Conservation (phyloP, 2,329 filamentous ascomycete genomes). For the Malbranchea cinnamomea region DNA sequence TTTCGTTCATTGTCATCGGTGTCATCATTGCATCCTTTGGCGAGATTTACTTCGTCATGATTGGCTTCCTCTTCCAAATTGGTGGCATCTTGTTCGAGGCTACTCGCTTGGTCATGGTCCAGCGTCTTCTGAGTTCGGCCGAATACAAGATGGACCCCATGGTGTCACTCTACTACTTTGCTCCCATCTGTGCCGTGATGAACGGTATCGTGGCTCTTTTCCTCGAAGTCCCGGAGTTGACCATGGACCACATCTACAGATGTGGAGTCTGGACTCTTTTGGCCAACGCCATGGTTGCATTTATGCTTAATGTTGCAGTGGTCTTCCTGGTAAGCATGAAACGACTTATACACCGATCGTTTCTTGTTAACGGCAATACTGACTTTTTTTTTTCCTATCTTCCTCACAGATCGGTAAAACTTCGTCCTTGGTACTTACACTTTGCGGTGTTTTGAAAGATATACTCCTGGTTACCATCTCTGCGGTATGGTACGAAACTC, state of each 20-base stretch:
- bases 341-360: background rate
- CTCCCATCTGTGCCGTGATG: conserved; percentile 68
- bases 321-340: conserved; percentile 58
- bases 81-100: conserved; percentile 70
- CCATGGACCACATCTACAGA: conserved; percentile 48
- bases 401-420: conserved; percentile 63
- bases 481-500: conserved; percentile 63
- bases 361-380: background rate
- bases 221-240: conserved; percentile 52
- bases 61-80: conserved; percentile 54
- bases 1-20: conserved; percentile 86
- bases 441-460: conserved; percentile 77
- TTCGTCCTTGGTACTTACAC: conserved; percentile 69
- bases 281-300: conserved; percentile 63
- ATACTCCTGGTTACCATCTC: conserved; percentile 66
- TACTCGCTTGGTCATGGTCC: conserved; percentile 69
- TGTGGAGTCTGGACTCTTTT: conserved; percentile 53
- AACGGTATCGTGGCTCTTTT: conserved; percentile 57
- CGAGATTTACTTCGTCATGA: conserved; percentile 71
- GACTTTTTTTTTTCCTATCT: conserved; percentile 7
- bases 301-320: conserved; percentile 66
- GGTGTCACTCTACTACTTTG: conserved; percentile 80
- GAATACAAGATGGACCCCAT: conserved; percentile 83
- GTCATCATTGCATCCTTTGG: conserved; percentile 89
- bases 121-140: conserved; percentile 60